Evolutionary conservation across 371 early-diverging fungal genomes (phyloP), one percentile per base, ranked within the genome.

Genomic region (Mucor mucedo): DNA sequence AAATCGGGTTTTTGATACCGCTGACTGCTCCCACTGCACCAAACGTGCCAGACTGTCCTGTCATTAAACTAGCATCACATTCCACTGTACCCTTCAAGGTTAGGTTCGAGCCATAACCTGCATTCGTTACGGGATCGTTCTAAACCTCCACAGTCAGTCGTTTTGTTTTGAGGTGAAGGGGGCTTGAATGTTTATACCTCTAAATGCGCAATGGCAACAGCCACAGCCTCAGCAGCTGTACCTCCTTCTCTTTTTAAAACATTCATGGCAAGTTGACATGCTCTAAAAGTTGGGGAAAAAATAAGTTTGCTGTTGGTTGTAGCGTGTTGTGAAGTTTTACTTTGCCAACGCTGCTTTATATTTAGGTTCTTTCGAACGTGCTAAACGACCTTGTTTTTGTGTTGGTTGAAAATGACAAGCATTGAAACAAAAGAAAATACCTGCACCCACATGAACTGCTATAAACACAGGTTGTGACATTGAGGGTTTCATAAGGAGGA

Each of bases 61-160:
- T 74, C 95, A 94, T 94, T n/a, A 93, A 69, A 38, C 90, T 74
- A 11, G 96, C 96, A 70, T 96, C 96, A 65, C 94, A 94, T 71
- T 95, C 93, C 4, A 95, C 93, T 1, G 75, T 77, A 0, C 92
- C 93, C 2, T 75, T 64, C 1, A 89, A 64, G n/a, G 88, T 91
- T 32, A 95, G 79, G 69, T 95, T 96, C 0, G 94, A 91, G 1
- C 95, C 96, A 29, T 61, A 75, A 7, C 86, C 80, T 27, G 87
- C 83, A 58, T 86, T 86, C 14, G 87, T 84, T 13, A 72, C 55
- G 3, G 81, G 80, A 38, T 78, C 78, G 53, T 86, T 78, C 78
- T 86, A 39, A 35, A 21, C 21, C 21, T 21, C 1, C 21, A 21
- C 21, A 21, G 21, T 21, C 21, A 21, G 21, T 21, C 21, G 21